Base-by-base conservation (phyloP, 2,329 filamentous ascomycete genomes). In the Aspergillus neoniger region DNA sequence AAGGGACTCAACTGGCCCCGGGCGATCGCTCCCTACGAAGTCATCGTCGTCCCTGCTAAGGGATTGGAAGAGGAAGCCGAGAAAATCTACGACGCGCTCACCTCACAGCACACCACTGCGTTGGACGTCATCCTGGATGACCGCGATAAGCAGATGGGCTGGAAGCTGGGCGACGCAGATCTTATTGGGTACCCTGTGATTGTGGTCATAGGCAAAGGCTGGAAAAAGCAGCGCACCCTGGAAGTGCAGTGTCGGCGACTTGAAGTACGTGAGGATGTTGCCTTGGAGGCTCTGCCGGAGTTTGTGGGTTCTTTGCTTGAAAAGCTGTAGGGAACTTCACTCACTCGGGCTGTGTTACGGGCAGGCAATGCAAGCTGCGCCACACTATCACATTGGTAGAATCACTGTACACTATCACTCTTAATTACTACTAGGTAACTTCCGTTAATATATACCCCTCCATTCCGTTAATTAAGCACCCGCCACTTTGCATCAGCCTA, bases 111-210 rank as follows among this genome's bases (percentile, higher is more conserved):
- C 12, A 53, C 58, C 5, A 61, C 63, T 12, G 63, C 66, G 1
- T 63, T 90, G 5, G 92, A 96, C 71, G 80, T 84, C 2, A 81
- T 92, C 2, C 76, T 96, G 1, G 92, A 96, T 73, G 92, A 96
- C 75, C 83, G 90, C 17, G 75, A 79, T 28, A 83, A 86, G 66
- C 80, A 84, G 1, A 81, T 97, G 62, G 85, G 86, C 3, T 96
- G 91, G 91, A 98, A 96, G 75, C 80, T 98, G 71, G 87, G 86
- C 39, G 95, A 99, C 77, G 95, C 94, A 1, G 93, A 98, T 74
- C 74, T 95, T 60, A 86, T 94, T 57, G 95, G 95, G 3, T 96
- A 96, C 73, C 94, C 94, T 0, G 82, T 98, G 12, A 82, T 94
- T 8, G 81, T 97, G 12, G 83, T 97, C 2, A 75, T 98, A 32